These are phyloP conservation scores for Russula sp. DNA, from an alignment of 768 basidiomycete genomes.

Conservation along the genomic window DNA sequence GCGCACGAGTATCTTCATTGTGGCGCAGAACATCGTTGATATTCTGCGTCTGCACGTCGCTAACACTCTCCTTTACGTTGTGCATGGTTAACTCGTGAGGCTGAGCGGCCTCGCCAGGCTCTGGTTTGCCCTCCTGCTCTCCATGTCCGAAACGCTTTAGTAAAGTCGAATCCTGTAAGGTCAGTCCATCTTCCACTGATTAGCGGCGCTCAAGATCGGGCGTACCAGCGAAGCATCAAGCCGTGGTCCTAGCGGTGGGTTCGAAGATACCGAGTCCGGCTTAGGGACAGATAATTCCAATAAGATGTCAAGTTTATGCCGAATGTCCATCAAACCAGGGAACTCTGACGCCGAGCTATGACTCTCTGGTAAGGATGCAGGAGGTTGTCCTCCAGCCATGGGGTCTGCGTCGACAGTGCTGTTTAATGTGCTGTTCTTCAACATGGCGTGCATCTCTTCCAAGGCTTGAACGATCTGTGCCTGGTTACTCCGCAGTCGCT, in stretches of 20 bases:
- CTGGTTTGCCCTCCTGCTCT: neutral
- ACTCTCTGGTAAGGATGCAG: slow-evolving; percentile 19
- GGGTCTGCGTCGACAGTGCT: slow-evolving; percentile 24
- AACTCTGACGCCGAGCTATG: slow-evolving; percentile 3
- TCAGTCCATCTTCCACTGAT: neutral
- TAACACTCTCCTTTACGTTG: neutral
- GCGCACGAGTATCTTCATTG: slow-evolving; percentile 40
- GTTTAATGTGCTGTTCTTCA: slow-evolving; percentile 35
- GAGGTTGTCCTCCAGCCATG: slow-evolving; percentile 20
- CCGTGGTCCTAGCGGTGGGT: neutral
- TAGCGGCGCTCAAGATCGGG: neutral
- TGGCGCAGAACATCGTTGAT: slow-evolving; percentile 43
- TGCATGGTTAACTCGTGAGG: neutral
- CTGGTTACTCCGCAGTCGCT: neutral
- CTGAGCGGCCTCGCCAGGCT: neutral
- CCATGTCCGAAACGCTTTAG: neutral
- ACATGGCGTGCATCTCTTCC: slow-evolving; percentile 34
- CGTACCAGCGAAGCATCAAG: neutral
- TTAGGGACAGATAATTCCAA: slow-evolving; percentile 22
- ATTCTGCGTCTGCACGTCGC: slow-evolving; percentile 32
- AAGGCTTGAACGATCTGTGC: slow-evolving; percentile 21
- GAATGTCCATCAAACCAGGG: slow-evolving; percentile 28
- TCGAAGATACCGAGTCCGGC: neutral
- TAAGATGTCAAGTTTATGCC: slow-evolving; percentile 34
- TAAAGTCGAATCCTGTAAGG: neutral